Percentiles rank a stretch among this genome's conserved stretches.
phyloP scores from a whole-genome alignment of 2,329 filamentous ascomycete genomes.

The Penicillium sp. region DNA sequence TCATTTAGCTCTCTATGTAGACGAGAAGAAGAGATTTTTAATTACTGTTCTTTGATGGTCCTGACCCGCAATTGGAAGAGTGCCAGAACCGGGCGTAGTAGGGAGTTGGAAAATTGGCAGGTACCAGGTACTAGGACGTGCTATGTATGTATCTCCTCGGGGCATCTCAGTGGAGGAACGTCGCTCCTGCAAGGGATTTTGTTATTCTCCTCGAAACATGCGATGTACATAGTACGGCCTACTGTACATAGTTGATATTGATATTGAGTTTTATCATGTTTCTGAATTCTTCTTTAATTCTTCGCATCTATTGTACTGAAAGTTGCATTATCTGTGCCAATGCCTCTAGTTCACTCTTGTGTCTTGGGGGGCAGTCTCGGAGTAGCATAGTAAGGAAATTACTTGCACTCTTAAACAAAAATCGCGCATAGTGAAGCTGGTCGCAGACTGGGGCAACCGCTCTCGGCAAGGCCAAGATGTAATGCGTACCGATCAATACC shows the following conservation, averaged over 20 bases:
- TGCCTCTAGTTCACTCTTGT: neutral
- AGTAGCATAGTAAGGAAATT: neutral
- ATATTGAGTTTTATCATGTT: neutral
- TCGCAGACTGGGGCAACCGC: conserved; percentile 14
- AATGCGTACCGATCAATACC: conserved; percentile 10
- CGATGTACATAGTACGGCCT: neutral
- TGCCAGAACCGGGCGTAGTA: neutral
- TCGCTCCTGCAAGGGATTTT: conserved; percentile 19
- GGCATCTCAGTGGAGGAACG: conserved; percentile 15
- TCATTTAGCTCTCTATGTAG: neutral
- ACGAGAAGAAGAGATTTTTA: neutral
- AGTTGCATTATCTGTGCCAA: neutral
- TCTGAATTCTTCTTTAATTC: neutral
- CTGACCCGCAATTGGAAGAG: neutral
- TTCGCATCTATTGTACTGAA: neutral
- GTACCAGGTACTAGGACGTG: conserved; percentile 2
- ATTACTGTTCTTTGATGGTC: neutral
- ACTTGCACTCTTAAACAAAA: conserved; percentile 8
- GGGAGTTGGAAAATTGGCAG: neutral
- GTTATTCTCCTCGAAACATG: neutral
- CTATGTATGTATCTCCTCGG: conserved; percentile 15
- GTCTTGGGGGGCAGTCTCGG: neutral
- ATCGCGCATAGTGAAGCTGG: conserved; percentile 29
- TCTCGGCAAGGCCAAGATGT: conserved; percentile 16
- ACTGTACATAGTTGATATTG: neutral